These are phyloP conservation scores for Exsudoporus frostii DNA, from an alignment of 768 basidiomycete genomes.

Conservation along the genomic window DNA sequence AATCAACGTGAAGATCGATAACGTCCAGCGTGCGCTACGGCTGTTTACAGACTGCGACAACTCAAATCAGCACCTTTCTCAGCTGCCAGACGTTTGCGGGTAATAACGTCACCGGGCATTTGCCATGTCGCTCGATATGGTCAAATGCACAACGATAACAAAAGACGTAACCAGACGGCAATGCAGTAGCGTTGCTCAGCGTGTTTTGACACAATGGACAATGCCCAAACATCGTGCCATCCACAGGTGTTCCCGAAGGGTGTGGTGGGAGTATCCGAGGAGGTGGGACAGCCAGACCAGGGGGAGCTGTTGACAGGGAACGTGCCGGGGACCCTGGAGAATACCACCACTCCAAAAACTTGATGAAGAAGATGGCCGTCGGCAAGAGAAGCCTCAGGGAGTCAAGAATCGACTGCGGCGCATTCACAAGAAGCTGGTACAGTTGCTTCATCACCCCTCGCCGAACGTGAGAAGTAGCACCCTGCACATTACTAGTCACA, in stretches of 20 bases:
- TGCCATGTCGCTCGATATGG: conserved; percentile 70
- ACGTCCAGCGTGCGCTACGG: conserved; percentile 1
- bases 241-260: conserved; percentile 65
- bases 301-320: conserved; percentile 56
- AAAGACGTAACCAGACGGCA: conserved; percentile 92
- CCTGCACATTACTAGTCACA: conserved; percentile 12
- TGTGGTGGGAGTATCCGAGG: conserved; percentile 75
- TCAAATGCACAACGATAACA: conserved; percentile 91
- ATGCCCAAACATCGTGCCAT: conserved; percentile 64
- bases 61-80: conserved; percentile 78
- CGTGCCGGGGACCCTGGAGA: conserved; percentile 86
- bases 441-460: conserved; percentile 42
- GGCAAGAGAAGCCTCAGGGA: conserved; percentile 79
- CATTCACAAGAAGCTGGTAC: conserved; percentile 44
- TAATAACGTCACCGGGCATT: conserved; percentile 85
- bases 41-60: conserved; percentile 1
- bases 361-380: conserved; percentile 90
- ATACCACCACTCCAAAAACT: conserved; percentile 99
- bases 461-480: conserved; percentile 20
- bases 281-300: conserved; percentile 71
- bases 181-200: conserved; percentile 83
- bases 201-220: conserved; percentile 76
- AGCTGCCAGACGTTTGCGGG: conserved; percentile 77
- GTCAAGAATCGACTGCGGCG: conserved; percentile 68
- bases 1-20: conserved; percentile 7